A percentile compares a stretch with the other conserved stretches of the same genome.
These are phyloP conservation scores for Apocynum venetum DNA, from an alignment of 257 asterid genomes.

Conservation along the genomic window DNA sequence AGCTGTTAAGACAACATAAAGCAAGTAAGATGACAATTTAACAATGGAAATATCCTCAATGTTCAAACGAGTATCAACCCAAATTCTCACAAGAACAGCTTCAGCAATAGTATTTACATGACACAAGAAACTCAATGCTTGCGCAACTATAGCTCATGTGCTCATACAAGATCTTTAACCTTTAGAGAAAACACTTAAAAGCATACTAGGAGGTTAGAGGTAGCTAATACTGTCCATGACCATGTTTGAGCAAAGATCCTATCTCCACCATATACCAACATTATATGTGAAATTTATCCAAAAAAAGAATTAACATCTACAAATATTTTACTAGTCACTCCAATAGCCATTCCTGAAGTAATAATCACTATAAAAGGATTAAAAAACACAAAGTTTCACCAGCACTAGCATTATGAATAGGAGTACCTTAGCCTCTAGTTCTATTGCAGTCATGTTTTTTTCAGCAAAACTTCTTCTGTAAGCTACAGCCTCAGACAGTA, in stretches of 20 bases:
- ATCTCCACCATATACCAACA: not conserved
- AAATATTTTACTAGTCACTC: not conserved
- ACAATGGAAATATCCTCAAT: not conserved
- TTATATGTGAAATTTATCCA: not conserved
- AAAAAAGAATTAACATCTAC: not conserved
- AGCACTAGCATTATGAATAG: conserved; percentile 3
- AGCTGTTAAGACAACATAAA: not conserved
- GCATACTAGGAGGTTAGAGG: not conserved
- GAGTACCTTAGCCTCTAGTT: conserved; percentile 68
- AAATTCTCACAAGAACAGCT: not conserved
- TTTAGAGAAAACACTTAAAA: not conserved
- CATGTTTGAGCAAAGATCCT: not conserved
- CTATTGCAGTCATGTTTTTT: conserved; percentile 51
- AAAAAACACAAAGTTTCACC: not conserved
- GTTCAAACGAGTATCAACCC: not conserved
- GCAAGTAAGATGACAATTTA: not conserved
- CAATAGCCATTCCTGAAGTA: not conserved
- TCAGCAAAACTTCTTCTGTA: conserved; percentile 64
- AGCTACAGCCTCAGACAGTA: conserved; percentile 71
- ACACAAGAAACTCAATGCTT: not conserved
- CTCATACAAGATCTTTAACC: not conserved
- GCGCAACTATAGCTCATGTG: not conserved
- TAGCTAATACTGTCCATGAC: not conserved
- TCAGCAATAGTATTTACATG: not conserved
- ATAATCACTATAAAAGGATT: not conserved